A percentile compares a stretch with the other conserved stretches of the same genome.
phyloP scores from a whole-genome alignment of 2,329 filamentous ascomycete species.

The Pezicula neosporulosa region DNA sequence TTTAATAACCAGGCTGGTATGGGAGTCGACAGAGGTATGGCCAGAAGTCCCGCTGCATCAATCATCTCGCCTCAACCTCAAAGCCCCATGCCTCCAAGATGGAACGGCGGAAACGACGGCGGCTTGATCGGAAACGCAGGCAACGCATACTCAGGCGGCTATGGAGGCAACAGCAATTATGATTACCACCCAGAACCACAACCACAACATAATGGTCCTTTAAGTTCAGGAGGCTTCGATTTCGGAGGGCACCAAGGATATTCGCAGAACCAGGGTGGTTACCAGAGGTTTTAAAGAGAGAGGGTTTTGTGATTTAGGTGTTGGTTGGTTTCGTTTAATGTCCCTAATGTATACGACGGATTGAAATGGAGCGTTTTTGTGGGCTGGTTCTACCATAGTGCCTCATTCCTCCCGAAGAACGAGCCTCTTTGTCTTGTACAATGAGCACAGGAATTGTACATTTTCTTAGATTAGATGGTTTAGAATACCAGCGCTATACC shows the following conservation, averaged over 20 bases:
- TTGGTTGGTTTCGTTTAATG: no score
- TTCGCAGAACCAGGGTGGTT: not conserved
- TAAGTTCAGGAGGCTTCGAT: not conserved
- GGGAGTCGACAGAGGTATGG: constrained; percentile 3
- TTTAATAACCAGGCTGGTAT: constrained; percentile 6
- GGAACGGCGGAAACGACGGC: constrained; percentile 16
- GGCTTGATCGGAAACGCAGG: constrained; percentile 13
- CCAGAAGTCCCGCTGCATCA: constrained; percentile 2
- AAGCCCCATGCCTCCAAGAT: constrained; percentile 7
- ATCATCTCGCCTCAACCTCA: constrained; percentile 10
- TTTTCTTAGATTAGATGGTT: no score
- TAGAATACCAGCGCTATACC: no score
- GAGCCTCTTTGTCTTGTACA: no score
- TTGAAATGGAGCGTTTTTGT: no score
- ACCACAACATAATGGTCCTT: not conserved
- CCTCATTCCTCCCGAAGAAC: no score
- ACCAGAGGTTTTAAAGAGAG: not conserved
- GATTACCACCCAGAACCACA: no score
- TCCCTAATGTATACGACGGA: no score
- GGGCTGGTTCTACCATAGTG: no score
- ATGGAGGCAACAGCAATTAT: constrained; percentile 4
- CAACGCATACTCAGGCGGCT: constrained; percentile 13
- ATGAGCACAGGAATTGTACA: no score
- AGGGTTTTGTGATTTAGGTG: no score
- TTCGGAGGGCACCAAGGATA: not conserved